These are phyloP conservation scores for Dictyostelium brefeldianum DNA, from an alignment of 78 protist species.

Conservation along the genomic window DNA sequence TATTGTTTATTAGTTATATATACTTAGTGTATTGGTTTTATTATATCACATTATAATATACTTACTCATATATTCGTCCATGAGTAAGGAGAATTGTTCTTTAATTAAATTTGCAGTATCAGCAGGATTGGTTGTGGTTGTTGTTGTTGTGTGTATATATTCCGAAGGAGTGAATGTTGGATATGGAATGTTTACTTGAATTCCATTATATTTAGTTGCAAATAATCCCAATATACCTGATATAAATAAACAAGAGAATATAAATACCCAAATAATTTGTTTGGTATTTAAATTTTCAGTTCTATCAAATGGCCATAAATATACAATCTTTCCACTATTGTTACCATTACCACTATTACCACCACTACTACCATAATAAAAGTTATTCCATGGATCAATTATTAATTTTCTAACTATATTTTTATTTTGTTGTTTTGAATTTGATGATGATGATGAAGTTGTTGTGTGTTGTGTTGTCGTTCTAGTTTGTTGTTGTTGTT, in stretches of 20 bases:
- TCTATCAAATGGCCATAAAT: slow-evolving; percentile 4
- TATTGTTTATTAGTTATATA: too few species aligned
- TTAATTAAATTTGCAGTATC: not conserved
- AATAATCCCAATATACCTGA: not conserved
- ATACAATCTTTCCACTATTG: too few species aligned
- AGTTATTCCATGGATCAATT: not conserved
- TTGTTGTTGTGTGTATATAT: not conserved
- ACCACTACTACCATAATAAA: slow-evolving; percentile 2
- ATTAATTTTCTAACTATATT: not conserved
- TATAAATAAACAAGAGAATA: not conserved
- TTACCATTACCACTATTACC: too few species aligned
- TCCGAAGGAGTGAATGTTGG: not conserved
- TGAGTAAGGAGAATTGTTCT: not conserved
- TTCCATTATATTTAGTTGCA: not conserved
- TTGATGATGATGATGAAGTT: not conserved
- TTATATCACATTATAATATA: not conserved
- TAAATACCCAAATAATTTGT: not conserved
- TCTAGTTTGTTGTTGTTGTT: not conserved
- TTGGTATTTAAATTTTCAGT: not conserved
- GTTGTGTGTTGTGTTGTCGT: not conserved
- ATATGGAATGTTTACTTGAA: not conserved
- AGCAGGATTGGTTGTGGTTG: not conserved
- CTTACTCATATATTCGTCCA: not conserved
- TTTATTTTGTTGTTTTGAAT: not conserved
- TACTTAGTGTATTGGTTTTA: too few species aligned